Conservation (phyloP, 1,284 basidiomycete species). For the Moesziomyces sp. region DNA sequence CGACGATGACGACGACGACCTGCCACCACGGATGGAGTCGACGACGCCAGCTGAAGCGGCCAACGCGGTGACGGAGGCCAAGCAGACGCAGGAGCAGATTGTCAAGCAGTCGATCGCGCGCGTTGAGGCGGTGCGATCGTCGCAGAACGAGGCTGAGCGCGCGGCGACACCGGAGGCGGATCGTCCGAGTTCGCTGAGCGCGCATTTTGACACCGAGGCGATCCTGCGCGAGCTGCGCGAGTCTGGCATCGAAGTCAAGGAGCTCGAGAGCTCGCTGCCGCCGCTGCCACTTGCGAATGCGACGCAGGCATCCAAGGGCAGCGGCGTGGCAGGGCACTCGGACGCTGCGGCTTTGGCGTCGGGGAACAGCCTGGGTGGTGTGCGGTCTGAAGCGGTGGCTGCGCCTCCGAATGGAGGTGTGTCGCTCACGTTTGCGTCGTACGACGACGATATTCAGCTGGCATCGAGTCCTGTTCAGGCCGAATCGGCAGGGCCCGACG, state of each 20-base stretch:
- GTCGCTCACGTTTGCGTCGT: slow-evolving; percentile 54
- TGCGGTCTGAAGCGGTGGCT: background rate
- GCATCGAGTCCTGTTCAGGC: background rate
- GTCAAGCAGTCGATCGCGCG: slow-evolving; percentile 34
- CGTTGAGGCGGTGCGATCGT: slow-evolving; percentile 36
- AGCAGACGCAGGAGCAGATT: slow-evolving; percentile 37
- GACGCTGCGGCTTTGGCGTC: background rate
- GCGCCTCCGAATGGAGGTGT: slow-evolving; percentile 19
- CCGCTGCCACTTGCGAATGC: slow-evolving; percentile 43
- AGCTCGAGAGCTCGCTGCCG: slow-evolving; percentile 59
- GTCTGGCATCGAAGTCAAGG: slow-evolving; percentile 59
- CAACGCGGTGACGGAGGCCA: slow-evolving; percentile 20
- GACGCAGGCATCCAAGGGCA: background rate
- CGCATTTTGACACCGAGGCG: slow-evolving; percentile 58
- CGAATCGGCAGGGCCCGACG: background rate
- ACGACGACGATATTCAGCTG: slow-evolving; percentile 42
- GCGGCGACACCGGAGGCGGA: slow-evolving; percentile 45
- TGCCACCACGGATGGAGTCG: slow-evolving; percentile 50
- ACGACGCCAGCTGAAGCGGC: slow-evolving; percentile 1
- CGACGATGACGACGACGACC: slow-evolving; percentile 61
- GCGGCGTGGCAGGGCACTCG: background rate
- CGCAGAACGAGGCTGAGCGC: slow-evolving; percentile 18
- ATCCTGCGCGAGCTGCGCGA: slow-evolving; percentile 59
- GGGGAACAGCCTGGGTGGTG: background rate
- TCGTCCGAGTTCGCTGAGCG: slow-evolving; percentile 30